These are phyloP conservation scores for Exophiala viscosa DNA, from an alignment of 2,329 filamentous ascomycete genomes.

Conservation along the genomic window DNA sequence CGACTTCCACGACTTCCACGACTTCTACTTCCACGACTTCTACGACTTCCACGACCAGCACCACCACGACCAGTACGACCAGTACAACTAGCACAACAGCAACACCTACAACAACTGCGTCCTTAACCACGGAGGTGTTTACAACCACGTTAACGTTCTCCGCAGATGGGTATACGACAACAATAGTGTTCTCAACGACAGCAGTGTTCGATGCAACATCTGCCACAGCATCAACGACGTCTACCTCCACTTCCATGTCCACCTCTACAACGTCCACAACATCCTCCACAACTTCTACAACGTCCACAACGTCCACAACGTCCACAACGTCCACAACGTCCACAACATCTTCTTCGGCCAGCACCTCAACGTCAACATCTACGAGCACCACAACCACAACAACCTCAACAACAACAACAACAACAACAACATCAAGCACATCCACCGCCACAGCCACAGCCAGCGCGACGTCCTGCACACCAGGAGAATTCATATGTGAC, in stretches of 20 bases:
- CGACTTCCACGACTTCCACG: background rate
- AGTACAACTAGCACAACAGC: background rate
- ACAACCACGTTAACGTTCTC: background rate
- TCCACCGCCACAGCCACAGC: conserved; percentile 4
- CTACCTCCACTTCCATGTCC: background rate
- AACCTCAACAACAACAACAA: conserved; percentile 8
- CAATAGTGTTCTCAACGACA: no score
- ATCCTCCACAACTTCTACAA: background rate
- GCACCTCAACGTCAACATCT: background rate
- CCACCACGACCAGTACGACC: background rate
- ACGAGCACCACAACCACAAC: conserved; percentile 4
- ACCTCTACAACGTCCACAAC: background rate
- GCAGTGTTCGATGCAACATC: no score
- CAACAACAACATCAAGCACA: conserved; percentile 7
- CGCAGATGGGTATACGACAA: no score
- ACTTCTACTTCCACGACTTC: background rate
- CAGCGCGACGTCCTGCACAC: conserved; percentile 23
- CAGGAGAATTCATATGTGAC: conserved; percentile 35
- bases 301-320: background rate
- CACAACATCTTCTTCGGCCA: background rate
- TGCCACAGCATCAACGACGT: background rate
- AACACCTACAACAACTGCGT: background rate
- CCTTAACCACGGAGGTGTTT: background rate
- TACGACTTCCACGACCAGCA: background rate
- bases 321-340: background rate